phyloP scores from a whole-genome alignment of 2,329 filamentous ascomycete species.

The Penicillium glabrum region DNA sequence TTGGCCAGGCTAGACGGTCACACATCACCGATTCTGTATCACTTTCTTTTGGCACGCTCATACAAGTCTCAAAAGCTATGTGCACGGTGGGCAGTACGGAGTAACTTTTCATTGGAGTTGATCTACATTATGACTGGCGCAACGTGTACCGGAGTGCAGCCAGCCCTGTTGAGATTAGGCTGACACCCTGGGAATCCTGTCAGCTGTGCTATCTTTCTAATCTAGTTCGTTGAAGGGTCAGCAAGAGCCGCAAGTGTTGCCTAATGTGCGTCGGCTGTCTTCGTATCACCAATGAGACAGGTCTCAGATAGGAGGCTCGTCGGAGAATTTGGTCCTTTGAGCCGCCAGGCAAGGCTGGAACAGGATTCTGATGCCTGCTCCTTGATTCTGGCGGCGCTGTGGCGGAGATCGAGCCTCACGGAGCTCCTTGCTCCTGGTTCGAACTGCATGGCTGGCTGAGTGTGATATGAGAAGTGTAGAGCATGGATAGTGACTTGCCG shows the following conservation, averaged over 20 bases:
- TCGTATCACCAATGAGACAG: not conserved
- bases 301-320: not conserved
- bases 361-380: not conserved
- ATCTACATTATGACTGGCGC: not conserved
- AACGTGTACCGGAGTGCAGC: not conserved
- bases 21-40: conserved; percentile 8
- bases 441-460: not conserved
- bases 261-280: not conserved
- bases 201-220: not conserved
- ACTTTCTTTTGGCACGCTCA: not conserved
- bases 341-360: conserved; percentile 1
- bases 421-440: conserved; percentile 3
- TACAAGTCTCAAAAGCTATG: not conserved
- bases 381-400: conserved; percentile 1
- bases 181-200: not conserved
- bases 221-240: not conserved
- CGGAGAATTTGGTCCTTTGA: not conserved
- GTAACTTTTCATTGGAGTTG: not conserved
- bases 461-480: not conserved
- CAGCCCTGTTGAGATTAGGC: not conserved
- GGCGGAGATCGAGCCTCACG: conserved; percentile 8
- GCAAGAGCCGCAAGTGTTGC: conserved; percentile 10
- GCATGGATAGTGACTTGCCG: not conserved
- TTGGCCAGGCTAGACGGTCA: not conserved
- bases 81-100: not conserved